Percentiles rank a stretch among this genome's conserved stretches.
These are phyloP conservation scores for Eudorina sp. DNA, from an alignment of 139 green algal genomes.

Conservation along the genomic window DNA sequence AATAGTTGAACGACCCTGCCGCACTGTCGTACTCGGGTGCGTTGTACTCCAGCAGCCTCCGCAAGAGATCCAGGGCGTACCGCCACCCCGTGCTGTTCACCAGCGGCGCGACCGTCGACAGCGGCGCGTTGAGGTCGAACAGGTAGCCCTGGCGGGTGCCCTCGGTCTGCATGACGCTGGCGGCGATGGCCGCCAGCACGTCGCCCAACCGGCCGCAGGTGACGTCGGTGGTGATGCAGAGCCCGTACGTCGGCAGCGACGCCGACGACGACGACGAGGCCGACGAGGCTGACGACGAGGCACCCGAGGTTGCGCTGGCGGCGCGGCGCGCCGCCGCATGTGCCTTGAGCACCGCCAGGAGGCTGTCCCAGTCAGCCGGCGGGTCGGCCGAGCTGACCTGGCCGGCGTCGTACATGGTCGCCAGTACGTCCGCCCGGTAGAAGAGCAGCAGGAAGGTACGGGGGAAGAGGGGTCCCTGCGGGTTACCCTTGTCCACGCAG, in stretches of 20 bases:
- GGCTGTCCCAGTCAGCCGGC: constrained; percentile 11
- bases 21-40: constrained; percentile 5
- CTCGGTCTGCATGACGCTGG: constrained; percentile 2
- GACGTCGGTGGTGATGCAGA: constrained; percentile 17
- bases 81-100: constrained; percentile 29
- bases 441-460: constrained; percentile 33
- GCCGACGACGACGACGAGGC: neutral
- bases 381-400: neutral
- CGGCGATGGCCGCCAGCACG: constrained; percentile 1
- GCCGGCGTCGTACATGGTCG: neutral
- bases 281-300: neutral
- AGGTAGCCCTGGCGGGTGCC: constrained; percentile 30
- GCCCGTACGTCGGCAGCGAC: neutral
- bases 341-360: neutral
- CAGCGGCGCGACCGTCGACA: neutral
- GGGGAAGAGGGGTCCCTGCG: constrained; percentile 7
- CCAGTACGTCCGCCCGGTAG: constrained; percentile 16
- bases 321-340: neutral
- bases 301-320: neutral
- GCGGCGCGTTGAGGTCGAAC: neutral
- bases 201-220: constrained; percentile 19
- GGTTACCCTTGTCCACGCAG: neutral
- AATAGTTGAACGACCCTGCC: neutral
- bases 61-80: neutral
- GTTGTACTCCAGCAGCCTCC: constrained; percentile 4